phyloP scores from a whole-genome alignment of 2,329 filamentous ascomycete genomes.

The Colletotrichum graminicola region DNA sequence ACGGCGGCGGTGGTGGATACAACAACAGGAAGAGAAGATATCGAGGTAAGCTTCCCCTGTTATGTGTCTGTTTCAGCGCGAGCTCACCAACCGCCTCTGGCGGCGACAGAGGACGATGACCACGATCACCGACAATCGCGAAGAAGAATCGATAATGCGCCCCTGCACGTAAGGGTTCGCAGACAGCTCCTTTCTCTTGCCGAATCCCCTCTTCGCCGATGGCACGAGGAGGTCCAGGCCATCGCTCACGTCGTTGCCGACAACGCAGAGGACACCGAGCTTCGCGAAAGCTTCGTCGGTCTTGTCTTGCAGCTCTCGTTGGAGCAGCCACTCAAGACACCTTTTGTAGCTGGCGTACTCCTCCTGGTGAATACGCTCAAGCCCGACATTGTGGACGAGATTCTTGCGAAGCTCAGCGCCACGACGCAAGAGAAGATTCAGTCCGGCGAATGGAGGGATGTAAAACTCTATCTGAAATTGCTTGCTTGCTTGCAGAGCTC shows the following conservation, averaged over 20 bases:
- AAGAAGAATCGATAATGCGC: slow-evolving; percentile 77
- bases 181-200: slow-evolving; percentile 84
- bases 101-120: slow-evolving; percentile 77
- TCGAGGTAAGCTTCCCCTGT: slow-evolving; percentile 70
- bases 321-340: slow-evolving; percentile 98
- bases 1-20: slow-evolving; percentile 60
- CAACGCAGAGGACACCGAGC: slow-evolving; percentile 86
- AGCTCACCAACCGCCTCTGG: slow-evolving; percentile 23
- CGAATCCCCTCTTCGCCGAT: slow-evolving; percentile 82
- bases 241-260: slow-evolving; percentile 84
- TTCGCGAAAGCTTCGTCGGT: slow-evolving; percentile 79
- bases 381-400: slow-evolving; percentile 77
- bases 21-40: slow-evolving; percentile 82
- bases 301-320: slow-evolving; percentile 81
- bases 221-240: slow-evolving; percentile 81
- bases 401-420: slow-evolving; percentile 73
- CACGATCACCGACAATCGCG: slow-evolving; percentile 76
- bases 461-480: slow-evolving; percentile 91
- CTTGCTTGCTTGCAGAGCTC: slow-evolving; percentile 86
- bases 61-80: slow-evolving; percentile 11
- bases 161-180: slow-evolving; percentile 77
- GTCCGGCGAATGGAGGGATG: slow-evolving; percentile 85
- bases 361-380: slow-evolving; percentile 84
- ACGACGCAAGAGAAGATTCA: slow-evolving; percentile 76
- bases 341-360: slow-evolving; percentile 88